Evolutionary conservation across 1,139 yeast genomes (phyloP).

Genomic region (Candida neerlandica): DNA sequence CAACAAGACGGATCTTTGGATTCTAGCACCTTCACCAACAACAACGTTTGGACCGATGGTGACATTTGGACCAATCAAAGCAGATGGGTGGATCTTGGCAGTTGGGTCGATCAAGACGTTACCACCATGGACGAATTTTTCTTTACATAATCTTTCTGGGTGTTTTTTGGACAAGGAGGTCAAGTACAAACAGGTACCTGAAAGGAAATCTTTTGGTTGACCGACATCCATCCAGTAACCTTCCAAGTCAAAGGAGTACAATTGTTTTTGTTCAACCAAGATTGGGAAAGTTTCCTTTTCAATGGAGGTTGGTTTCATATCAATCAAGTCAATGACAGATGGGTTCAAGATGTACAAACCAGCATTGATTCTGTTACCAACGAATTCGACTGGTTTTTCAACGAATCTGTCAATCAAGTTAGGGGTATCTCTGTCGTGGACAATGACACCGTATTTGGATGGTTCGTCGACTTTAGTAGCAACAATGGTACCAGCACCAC

Average conservation of each 20-base stretch:
- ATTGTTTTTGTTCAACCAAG: constrained; percentile 83
- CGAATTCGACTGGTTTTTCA: constrained; percentile 99
- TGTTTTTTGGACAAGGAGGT: constrained; percentile 80
- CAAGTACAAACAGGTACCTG: constrained; percentile 94
- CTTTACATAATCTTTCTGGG: constrained; percentile 69
- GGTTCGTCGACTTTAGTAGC: constrained; percentile 99
- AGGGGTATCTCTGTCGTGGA: constrained; percentile 90
- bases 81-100: constrained; percentile 89
- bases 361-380: constrained; percentile 96
- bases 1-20: constrained; percentile 91
- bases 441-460: constrained; percentile 98
- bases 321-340: constrained; percentile 92
- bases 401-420: constrained; percentile 97
- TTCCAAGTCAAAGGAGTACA: constrained; percentile 95
- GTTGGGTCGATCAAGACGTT: constrained; percentile 94
- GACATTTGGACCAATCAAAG: constrained; percentile 98
- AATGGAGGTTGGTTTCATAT: constrained; percentile 96
- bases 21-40: constrained; percentile 98
- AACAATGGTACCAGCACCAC: constrained; percentile 97
- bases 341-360: constrained; percentile 98
- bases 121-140: constrained; percentile 82
- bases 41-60: constrained; percentile 96
- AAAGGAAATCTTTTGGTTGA: constrained; percentile 98
- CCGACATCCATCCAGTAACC: constrained; percentile 99
- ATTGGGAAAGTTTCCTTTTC: constrained; percentile 99